Base-by-base conservation (phyloP, 768 basidiomycete species). In the Kwoniella shandongensis region DNA sequence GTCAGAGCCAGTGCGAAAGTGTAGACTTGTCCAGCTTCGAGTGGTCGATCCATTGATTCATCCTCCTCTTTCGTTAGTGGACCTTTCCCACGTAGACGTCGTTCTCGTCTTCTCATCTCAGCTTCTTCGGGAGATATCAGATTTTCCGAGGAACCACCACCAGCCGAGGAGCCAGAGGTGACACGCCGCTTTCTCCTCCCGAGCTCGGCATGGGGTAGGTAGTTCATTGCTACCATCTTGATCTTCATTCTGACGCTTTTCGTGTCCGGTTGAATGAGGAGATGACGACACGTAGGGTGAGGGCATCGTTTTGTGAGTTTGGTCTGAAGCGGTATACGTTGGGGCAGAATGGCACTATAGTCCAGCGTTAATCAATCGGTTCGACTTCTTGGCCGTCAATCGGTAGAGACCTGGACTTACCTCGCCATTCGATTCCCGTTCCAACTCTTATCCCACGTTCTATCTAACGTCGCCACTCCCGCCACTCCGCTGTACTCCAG, bases 301-400 rank as follows among this genome's bases (percentile, higher is more conserved):
- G 91, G 87, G 79, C 96, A 99, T 3, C 96, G 89, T 78, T 98
- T 98, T 2, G 92, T 91, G 50, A 88, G 85, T 76, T 97, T 98
- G 0, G 91, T 89, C 63, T 88, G 90, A 0, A 99, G 81, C 0
- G 91, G 92, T 65, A 97, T 89, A 29, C 96, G 88, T 44, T 89
- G 80, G 0, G 96, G 96, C 72, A 84, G 85, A 12, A 93, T 81
- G 39, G 92, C 46, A 7, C 54, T 56, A n/a, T 18, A n/a, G 23
- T 13, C 45, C 13, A 22, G 26, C 8, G 20, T 17, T 7, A 25
- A 6, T 7, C 8, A 40, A 17, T 17, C 6, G 17, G 17, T 4
- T 4, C 4, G 39, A 17, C 6, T 17, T 40, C 17, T 40, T n/a
- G n/a, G 36, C 17, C 22, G 7, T 42, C 22, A 18, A 17, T n/a